A percentile compares a stretch with the other conserved stretches of the same genome.
Conservation (phyloP, 1,284 basidiomycete genomes). For the Calocybe gambosa region DNA sequence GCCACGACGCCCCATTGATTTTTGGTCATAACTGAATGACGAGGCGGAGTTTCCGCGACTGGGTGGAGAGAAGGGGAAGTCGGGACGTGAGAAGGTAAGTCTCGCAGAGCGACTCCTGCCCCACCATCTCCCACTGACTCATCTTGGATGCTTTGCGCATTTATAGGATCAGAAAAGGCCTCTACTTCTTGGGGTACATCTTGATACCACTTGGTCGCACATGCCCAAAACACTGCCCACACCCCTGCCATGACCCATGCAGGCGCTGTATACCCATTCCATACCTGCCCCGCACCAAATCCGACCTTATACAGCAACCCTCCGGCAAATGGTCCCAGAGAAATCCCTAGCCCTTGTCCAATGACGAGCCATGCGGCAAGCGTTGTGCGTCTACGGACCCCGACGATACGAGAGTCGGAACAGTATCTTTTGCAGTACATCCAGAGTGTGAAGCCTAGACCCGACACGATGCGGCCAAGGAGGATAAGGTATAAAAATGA, state of each 20-base stretch:
- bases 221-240: conserved; percentile 49
- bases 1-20: conserved; percentile 47
- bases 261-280: conserved; percentile 58
- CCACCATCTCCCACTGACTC: neutral
- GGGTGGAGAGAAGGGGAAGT: neutral
- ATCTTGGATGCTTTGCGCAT: too few species aligned
- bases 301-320: conserved; percentile 57
- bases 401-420: conserved; percentile 61
- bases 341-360: conserved; percentile 60
- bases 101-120: conserved; percentile 1
- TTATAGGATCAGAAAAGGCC: too few species aligned
- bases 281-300: conserved; percentile 40
- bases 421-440: conserved; percentile 57
- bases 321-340: conserved; percentile 59
- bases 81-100: too few species aligned
- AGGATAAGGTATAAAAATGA: conserved; percentile 42
- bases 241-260: conserved; percentile 59
- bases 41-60: neutral
- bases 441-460: conserved; percentile 39
- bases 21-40: conserved; percentile 14
- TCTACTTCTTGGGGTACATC: conserved; percentile 33
- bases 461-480: conserved; percentile 43
- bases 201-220: conserved; percentile 40
- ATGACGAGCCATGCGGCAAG: conserved; percentile 60
- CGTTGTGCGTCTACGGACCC: conserved; percentile 55